Conservation (phyloP, 2,329 filamentous ascomycete genomes). For the Colletotrichum trifolii region DNA sequence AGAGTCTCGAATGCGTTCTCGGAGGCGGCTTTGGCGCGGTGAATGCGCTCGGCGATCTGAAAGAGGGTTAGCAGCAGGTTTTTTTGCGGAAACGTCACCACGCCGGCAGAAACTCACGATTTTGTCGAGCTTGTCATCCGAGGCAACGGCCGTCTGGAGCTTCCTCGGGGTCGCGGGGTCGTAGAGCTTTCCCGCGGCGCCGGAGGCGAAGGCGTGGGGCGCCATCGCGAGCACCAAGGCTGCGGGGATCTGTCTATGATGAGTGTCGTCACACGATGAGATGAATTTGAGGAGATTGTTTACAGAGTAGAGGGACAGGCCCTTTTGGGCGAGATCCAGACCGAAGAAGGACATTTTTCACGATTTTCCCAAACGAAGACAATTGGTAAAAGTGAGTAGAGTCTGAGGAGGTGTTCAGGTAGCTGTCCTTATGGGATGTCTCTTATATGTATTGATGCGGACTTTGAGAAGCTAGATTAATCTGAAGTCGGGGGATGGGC, state of each 20-base stretch:
- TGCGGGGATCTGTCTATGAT: slow-evolving; percentile 50
- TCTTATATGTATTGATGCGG: too few species aligned
- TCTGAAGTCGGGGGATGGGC: too few species aligned
- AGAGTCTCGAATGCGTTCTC: slow-evolving; percentile 58
- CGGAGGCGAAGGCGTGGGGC: slow-evolving; percentile 49
- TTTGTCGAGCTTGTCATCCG: slow-evolving; percentile 47
- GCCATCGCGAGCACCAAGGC: slow-evolving; percentile 49
- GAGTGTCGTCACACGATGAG: not conserved
- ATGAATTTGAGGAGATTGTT: slow-evolving; percentile 31
- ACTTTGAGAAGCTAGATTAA: too few species aligned
- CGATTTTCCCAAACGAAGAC: not conserved
- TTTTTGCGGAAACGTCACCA: not conserved
- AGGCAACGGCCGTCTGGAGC: slow-evolving; percentile 44
- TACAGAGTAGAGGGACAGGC: slow-evolving; percentile 48
- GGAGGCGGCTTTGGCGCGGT: slow-evolving; percentile 63
- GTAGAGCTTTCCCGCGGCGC: slow-evolving; percentile 46
- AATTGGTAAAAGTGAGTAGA: not conserved
- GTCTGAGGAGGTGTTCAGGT: too few species aligned
- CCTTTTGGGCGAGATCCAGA: slow-evolving; percentile 49
- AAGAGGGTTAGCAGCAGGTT: not conserved
- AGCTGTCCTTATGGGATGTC: too few species aligned
- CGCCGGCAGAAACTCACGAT: slow-evolving; percentile 34
- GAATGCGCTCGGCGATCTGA: slow-evolving; percentile 63
- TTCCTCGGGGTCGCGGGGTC: slow-evolving; percentile 53
- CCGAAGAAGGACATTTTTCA: slow-evolving; percentile 41